phyloP scores from a whole-genome alignment of 2,329 filamentous ascomycete genomes.

The Aspergillus sp. region DNA sequence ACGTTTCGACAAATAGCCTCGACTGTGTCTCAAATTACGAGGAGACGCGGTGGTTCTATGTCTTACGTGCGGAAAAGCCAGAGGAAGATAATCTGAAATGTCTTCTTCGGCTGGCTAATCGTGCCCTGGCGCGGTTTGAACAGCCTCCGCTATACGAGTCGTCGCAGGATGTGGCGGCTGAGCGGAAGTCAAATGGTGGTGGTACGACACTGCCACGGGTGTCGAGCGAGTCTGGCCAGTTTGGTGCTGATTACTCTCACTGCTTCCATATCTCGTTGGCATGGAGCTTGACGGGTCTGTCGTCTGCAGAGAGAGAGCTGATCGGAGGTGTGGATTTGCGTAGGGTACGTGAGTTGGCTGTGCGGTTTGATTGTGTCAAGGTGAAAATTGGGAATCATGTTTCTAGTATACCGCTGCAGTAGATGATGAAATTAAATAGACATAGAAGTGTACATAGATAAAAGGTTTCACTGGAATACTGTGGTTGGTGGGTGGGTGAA shows the following conservation, averaged over 20 bases:
- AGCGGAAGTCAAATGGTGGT: background rate
- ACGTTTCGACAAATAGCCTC: slow-evolving; percentile 49
- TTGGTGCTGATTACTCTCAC: slow-evolving; percentile 48
- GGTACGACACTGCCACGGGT: background rate
- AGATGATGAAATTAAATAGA: background rate
- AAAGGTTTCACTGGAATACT: no score
- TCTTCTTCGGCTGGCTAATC: slow-evolving; percentile 70
- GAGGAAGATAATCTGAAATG: slow-evolving; percentile 58
- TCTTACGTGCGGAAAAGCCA: slow-evolving; percentile 62
- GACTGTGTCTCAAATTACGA: slow-evolving; percentile 70
- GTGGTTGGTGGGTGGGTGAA: no score
- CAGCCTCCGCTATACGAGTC: slow-evolving; percentile 70
- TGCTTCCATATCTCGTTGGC: slow-evolving; percentile 88
- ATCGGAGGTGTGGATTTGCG: slow-evolving; percentile 28
- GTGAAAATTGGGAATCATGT: slow-evolving; percentile 74
- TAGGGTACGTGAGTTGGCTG: slow-evolving; percentile 45
- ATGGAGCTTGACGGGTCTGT: slow-evolving; percentile 69
- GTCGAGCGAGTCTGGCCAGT: slow-evolving; percentile 5
- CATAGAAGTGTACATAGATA: background rate
- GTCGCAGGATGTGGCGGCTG: background rate
- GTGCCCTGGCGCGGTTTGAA: slow-evolving; percentile 57
- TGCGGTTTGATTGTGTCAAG: slow-evolving; percentile 66
- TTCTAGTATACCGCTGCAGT: slow-evolving; percentile 33
- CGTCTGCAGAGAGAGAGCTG: slow-evolving; percentile 43
- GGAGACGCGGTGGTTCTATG: slow-evolving; percentile 77